These are phyloP conservation scores for Penicillium diatomitis DNA, from an alignment of 495 filamentous ascomycete species.

Conservation along the genomic window DNA sequence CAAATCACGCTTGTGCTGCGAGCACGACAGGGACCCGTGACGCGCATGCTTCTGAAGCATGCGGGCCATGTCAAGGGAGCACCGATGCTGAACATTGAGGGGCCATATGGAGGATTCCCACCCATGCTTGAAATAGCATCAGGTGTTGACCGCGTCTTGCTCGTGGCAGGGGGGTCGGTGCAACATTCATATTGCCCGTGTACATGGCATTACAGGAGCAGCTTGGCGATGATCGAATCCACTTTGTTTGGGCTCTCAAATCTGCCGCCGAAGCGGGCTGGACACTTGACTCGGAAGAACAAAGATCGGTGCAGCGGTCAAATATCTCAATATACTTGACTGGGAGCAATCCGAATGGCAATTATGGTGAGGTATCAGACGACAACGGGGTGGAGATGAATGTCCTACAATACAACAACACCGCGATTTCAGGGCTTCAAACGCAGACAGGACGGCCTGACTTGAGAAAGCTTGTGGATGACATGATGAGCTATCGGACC, in stretches of 20 bases:
- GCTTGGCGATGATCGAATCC: not conserved
- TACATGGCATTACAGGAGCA: conserved; percentile 2
- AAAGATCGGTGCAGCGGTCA: not conserved
- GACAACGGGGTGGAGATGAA: not conserved
- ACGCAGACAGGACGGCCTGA: not conserved
- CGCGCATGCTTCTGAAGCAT: not conserved
- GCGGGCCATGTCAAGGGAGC: not conserved
- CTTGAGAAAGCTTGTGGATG: conserved; percentile 1
- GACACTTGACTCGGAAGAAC: not conserved
- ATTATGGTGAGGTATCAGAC: not conserved
- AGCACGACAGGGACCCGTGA: not conserved
- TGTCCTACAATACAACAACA: not conserved
- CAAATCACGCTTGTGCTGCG: conserved; percentile 2
- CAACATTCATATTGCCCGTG: conserved; percentile 2
- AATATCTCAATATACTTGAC: not conserved
- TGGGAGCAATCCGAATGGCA: not conserved
- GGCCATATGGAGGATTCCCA: not conserved
- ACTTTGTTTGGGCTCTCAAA: not conserved
- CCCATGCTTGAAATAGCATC: not conserved
- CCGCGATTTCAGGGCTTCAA: not conserved
- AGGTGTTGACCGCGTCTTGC: not conserved
- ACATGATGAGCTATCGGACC: not conserved
- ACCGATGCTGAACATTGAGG: not conserved
- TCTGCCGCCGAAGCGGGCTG: not conserved
- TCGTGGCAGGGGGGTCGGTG: conserved; percentile 4